Evolutionary conservation across 2,329 filamentous ascomycete genomes (phyloP), one percentile per base, ranked within the genome.

Genomic region (Colletotrichum scovillei): DNA sequence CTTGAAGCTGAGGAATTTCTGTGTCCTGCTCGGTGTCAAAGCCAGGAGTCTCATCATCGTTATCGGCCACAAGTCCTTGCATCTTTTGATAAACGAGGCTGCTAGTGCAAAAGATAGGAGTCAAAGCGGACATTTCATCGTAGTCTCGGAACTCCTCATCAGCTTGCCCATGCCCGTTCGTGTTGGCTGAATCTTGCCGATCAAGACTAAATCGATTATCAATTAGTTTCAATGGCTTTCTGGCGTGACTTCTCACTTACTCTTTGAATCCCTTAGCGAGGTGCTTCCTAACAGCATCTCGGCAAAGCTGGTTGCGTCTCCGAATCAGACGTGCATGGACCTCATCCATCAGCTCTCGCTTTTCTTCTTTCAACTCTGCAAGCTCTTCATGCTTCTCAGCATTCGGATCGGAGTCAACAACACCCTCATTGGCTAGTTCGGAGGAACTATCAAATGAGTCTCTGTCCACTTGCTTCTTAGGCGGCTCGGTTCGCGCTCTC

Each of bases 91-190:
- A 93, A 0, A 87, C 90, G 59, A 88, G 83, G 60, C 88, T 89
- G 69, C 89, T 91, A n/a, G 92, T 89, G 73, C 91, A 93, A 77
- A 92, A 93, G 2, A 93, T 90, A 0, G 90, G 88, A 0, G 93
- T 82, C 1, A 82, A 84, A 9, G 80, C 79, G 0, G 89, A 89
- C 9, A 92, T 84, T 53, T 88, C 80, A 0, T 88, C 85, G 63
- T 92, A 92, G 75, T 92, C 87, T 8, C 89, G 85, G n/a, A n/a
- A n/a, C 11, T 32, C 12, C 14, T 4, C 5, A 8, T 26, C 30
- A 11, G 9, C 7, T 26, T 38, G n/a, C 9, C 19, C 5, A 4
- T 16, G 38, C 11, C 19, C 42, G 9, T 30, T 2, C 11, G 4
- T 6, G 24, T 56, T 6, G 7, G 22, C 9, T 9, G 16, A 9